Conservation (phyloP, 148 eudicot genomes). For the Camellia sinensis region DNA sequence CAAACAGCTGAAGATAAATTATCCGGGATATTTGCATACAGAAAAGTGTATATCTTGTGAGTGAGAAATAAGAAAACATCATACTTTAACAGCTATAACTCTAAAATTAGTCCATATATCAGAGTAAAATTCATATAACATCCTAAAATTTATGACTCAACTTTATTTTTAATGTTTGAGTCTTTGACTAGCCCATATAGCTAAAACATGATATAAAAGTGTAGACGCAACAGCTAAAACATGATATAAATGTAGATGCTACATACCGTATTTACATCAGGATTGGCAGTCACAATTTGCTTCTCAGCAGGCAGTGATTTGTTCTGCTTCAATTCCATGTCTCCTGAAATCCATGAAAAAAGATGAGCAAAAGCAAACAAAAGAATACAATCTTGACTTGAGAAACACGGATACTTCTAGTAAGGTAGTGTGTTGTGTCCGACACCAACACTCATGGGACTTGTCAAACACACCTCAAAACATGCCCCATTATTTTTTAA, state of each 20-base stretch:
- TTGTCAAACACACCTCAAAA: too few relatives aligned
- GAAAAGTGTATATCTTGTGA: background rate
- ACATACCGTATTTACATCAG: conserved; percentile 65
- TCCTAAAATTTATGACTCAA: too few relatives aligned
- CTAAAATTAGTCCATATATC: too few relatives aligned
- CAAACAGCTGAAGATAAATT: background rate
- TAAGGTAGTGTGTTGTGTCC: too few relatives aligned
- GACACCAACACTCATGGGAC: too few relatives aligned
- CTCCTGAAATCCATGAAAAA: conserved; percentile 48
- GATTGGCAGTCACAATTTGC: conserved; percentile 78
- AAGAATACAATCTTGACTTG: background rate
- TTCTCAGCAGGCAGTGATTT: conserved; percentile 60
- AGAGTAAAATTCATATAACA: too few relatives aligned
- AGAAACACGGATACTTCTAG: too few relatives aligned
- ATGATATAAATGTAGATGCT: background rate
- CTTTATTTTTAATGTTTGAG: too few relatives aligned
- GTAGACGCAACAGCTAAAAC: conserved; percentile 17
- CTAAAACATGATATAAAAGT: background rate
- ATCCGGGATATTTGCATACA: background rate
- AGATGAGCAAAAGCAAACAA: background rate
- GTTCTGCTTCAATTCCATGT: conserved; percentile 71
- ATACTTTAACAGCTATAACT: background rate
- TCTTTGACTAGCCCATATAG: too few relatives aligned
- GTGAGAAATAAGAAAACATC: background rate
- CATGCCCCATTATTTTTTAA: too few relatives aligned